phyloP scores from a whole-genome alignment of 345 rosid genomes.

The Melaleuca alternifolia region DNA sequence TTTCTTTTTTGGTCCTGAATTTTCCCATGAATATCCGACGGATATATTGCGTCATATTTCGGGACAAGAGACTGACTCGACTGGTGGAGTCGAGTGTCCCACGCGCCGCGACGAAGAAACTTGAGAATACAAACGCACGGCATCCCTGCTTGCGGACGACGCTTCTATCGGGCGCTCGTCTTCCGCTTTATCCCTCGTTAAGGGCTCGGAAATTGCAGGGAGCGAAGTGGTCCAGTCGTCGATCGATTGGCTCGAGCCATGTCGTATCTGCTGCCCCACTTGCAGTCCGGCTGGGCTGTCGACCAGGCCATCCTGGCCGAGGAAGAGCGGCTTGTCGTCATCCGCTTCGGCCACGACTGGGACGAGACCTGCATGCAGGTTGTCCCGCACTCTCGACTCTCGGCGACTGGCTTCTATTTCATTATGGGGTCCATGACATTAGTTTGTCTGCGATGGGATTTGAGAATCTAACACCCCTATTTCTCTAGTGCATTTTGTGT shows the following conservation, averaged over 20 bases:
- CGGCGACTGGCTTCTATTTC: background rate
- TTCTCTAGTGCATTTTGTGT: background rate
- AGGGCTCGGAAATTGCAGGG: background rate
- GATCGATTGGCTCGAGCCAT: background rate
- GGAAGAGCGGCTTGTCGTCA: slow-evolving; percentile 91
- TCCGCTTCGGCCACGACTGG: slow-evolving; percentile 93
- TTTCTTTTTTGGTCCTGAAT: background rate
- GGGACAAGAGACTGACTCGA: background rate
- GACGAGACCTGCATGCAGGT: slow-evolving; percentile 99
- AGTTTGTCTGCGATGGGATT: background rate
- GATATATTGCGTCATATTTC: background rate
- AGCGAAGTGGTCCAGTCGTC: background rate
- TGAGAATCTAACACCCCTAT: background rate
- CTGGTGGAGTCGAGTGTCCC: background rate
- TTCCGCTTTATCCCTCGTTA: background rate
- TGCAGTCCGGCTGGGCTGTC: slow-evolving; percentile 98
- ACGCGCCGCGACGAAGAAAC: background rate
- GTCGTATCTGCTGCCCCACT: slow-evolving; percentile 85
- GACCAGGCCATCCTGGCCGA: slow-evolving; percentile 94
- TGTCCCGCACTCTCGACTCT: background rate
- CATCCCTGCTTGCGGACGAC: background rate
- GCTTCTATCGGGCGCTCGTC: background rate
- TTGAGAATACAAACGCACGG: no score
- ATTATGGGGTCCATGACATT: background rate
- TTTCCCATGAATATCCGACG: background rate